Percentiles rank a stretch among this genome's conserved stretches.
These are phyloP conservation scores for Lentinula lateritia DNA, from an alignment of 768 basidiomycete species.

Conservation along the genomic window DNA sequence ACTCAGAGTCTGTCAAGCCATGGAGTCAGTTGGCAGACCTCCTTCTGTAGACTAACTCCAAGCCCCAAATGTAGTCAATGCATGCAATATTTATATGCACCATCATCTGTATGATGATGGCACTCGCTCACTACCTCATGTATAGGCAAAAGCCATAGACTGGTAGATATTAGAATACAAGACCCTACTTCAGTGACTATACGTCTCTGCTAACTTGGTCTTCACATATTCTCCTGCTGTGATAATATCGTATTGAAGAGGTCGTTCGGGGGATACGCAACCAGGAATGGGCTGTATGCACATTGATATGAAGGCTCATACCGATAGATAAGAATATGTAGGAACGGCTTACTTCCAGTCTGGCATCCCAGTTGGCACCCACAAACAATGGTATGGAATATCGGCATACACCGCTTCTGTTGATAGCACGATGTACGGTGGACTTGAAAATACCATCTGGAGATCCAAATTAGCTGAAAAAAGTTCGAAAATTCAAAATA, in stretches of 20 bases:
- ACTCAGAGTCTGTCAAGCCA: too few species aligned
- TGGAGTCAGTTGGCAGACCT: too few species aligned
- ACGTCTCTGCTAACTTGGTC: conserved; percentile 48
- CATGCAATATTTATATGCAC: too few species aligned
- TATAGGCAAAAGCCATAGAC: too few species aligned
- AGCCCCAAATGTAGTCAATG: too few species aligned
- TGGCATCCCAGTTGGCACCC: conserved; percentile 82
- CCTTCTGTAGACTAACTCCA: too few species aligned
- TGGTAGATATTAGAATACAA: background rate
- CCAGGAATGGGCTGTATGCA: conserved; percentile 41
- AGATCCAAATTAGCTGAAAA: background rate
- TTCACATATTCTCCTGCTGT: conserved; percentile 73
- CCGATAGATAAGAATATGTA: background rate
- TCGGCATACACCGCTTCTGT: conserved; percentile 60
- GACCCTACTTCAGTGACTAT: background rate
- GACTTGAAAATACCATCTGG: conserved; percentile 88
- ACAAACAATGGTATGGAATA: conserved; percentile 91
- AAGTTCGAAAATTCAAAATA: background rate
- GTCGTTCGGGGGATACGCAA: conserved; percentile 29
- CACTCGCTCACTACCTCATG: too few species aligned
- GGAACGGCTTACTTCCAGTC: conserved; percentile 52
- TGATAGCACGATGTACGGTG: conserved; percentile 82
- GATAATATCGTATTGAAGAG: conserved; percentile 52
- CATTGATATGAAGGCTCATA: background rate
- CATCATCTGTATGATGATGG: too few species aligned